Evolutionary conservation across 179 eudicot genomes (phyloP).

Genomic region (Silene noctiflora): DNA sequence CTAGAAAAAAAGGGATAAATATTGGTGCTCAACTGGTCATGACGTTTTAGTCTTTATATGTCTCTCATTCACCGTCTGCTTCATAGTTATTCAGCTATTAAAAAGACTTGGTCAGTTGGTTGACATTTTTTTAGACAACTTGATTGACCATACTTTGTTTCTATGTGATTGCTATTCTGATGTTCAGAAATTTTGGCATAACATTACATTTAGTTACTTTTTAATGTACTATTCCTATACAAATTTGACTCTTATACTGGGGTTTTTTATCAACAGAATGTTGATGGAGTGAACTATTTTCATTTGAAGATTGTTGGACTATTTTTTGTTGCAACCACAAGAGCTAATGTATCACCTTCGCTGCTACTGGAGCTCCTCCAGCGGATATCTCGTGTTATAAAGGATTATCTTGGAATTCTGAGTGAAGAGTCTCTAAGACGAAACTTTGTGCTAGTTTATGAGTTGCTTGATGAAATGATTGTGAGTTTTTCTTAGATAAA

Average conservation of each 20-base stretch:
- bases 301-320: conserved; percentile 94
- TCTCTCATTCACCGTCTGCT: neutral
- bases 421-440: conserved; percentile 86
- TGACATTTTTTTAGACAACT: neutral
- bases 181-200: neutral
- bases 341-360: conserved; percentile 81
- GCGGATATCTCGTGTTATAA: conserved; percentile 86
- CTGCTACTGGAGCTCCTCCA: conserved; percentile 85
- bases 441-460: conserved; percentile 94
- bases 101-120: neutral
- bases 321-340: conserved; percentile 89
- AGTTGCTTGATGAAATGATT: conserved; percentile 89
- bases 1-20: neutral
- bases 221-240: neutral
- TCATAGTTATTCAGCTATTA: neutral
- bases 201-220: neutral
- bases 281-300: conserved; percentile 92
- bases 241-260: conserved; percentile 13
- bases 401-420: conserved; percentile 93
- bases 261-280: conserved; percentile 46
- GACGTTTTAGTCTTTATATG: neutral
- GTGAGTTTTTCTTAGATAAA: conserved; percentile 44
- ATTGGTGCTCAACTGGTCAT: neutral
- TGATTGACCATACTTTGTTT: neutral
- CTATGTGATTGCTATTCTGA: neutral